These are phyloP conservation scores for Exophiala sp. DNA, from an alignment of 2,329 filamentous ascomycete species.

Conservation along the genomic window DNA sequence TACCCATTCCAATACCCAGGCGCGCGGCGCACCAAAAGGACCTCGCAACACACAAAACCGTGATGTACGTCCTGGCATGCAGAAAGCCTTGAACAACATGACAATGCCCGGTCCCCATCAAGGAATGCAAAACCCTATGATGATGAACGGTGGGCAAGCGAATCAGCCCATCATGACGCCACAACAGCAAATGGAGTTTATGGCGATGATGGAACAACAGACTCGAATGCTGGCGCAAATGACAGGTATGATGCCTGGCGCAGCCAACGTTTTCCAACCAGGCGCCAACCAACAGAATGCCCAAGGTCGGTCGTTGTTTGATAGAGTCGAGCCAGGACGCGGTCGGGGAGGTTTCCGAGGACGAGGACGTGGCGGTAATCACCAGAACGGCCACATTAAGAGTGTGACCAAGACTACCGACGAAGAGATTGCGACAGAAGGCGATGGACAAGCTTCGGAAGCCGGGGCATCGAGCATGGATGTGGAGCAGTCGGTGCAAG, in stretches of 20 bases:
- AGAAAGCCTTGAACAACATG: conserved; percentile 41
- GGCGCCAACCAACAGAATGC: conserved; percentile 34
- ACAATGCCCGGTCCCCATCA: conserved; percentile 12
- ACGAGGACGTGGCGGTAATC: conserved; percentile 21
- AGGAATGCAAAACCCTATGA: conserved; percentile 42
- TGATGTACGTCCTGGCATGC: conserved; percentile 42
- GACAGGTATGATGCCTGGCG: conserved; percentile 50
- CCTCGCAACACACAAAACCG: conserved; percentile 52
- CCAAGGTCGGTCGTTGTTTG: conserved; percentile 61
- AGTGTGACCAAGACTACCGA: conserved; percentile 11
- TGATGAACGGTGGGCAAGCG: conserved; percentile 39
- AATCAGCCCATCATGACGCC: conserved; percentile 52
- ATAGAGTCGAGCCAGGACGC: conserved; percentile 52
- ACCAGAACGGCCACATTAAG: conserved; percentile 25
- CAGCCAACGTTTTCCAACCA: conserved; percentile 43
- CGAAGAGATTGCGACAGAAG: conserved; percentile 22
- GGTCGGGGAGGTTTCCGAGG: conserved; percentile 25
- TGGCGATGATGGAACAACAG: conserved; percentile 77
- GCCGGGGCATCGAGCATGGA: conserved; percentile 44
- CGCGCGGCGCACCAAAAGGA: conserved; percentile 64
- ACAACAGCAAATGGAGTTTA: conserved; percentile 66
- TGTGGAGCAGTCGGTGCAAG: conserved; percentile 47
- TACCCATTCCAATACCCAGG: conserved; percentile 48
- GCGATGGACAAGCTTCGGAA: conserved; percentile 22
- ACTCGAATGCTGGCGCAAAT: conserved; percentile 77